Base-by-base conservation (phyloP, 1,284 basidiomycete species). In the Puccinia horiana region DNA sequence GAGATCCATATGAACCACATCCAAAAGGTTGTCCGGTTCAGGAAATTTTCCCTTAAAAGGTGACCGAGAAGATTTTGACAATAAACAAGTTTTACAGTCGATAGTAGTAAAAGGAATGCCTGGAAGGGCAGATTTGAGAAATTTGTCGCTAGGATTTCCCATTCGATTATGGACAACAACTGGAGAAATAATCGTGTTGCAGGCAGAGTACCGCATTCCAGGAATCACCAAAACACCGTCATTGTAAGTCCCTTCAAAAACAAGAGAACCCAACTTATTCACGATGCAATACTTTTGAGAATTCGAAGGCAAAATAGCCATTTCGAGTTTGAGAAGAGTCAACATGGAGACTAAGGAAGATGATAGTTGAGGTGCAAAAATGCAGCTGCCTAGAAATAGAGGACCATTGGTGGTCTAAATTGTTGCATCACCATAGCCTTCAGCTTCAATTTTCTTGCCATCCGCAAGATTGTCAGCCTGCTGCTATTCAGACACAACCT, bases 1-100 rank as follows among this genome's bases (percentile, higher is more conserved):
- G 23, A 76, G 44, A 20, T 76, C 74, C 29, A 61, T 76, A 23
- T 76, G 74, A 37, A 76, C 54, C 20, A 61, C 52, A 20, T 76
- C 54, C 32, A 76, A 56, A 61, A 63, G 16, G 4, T 44, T 35
- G 2, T 20, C 12, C 6, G 56, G 37, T 42, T 44, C n/a, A 2
- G 74, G 56, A 76, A 76, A 61, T 23, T 54, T 14, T 35, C 52
- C 56, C 16, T 32, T 35, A 20, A n/a, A 76, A 20, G 54, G 37
- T 47, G 9, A 9, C 11, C 35, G 56, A 44, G 23, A 32, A 35
- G 74, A 76, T 44, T 76, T 76, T 37, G 74, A 58, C 2, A 63
- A n/a, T 16, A 56, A 61, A 61, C 56, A 76, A 16, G 74, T 9
- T 18, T 76, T 26, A 63, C 74, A 76, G 37, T 69, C n/a, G 20